Evolutionary conservation across 805 yeast genomes (phyloP), one percentile per base, ranked within the genome.

Genomic region (Candida chauliodis): DNA sequence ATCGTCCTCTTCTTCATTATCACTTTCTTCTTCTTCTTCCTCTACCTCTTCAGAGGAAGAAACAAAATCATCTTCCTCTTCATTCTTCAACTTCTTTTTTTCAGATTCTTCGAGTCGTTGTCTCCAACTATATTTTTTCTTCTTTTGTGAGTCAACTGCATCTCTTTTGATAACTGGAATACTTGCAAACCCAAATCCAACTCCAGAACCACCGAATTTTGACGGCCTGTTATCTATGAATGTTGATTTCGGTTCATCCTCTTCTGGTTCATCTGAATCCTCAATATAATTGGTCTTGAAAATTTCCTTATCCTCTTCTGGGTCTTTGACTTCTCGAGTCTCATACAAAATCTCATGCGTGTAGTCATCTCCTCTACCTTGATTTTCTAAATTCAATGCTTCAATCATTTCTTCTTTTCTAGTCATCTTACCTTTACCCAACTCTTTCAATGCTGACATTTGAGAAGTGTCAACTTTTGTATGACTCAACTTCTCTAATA

Each of bases 381-480:
- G 80, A 42, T 71, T 70, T 52, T 88, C 96, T 28, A 81, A 61
- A 37, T 75, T 75, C 39, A 86, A 55, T 0, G 95, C 95, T 51
- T 85, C 91, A n/a, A 73, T 61, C 61, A 87, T 73, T 43, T 75
- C 76, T 51, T 85, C 90, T 37, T 69, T 73, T 46, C 75, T 77
- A 1, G 95, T 84, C 45, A 73, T 78, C 36, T 66, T 69, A 10
- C 89, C 91, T 11, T 77, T 73, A 35, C 98, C 98, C 35, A 91
- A 71, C 4, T 74, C 71, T 53, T 88, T 89, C 15, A 95, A 76
- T 24, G 93, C 81, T 18, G 77, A 80, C 46, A 88, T 66, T 9
- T 78, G 49, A 0, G 81, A 63, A 0, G 95, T 78, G 53, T 90
- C 95, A 33, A 91, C 73, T 40, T 73, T 71, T 1, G 86, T 77